phyloP scores from a whole-genome alignment of 176 grass and related monocot genomes.

The Eragrostis nindensis region DNA sequence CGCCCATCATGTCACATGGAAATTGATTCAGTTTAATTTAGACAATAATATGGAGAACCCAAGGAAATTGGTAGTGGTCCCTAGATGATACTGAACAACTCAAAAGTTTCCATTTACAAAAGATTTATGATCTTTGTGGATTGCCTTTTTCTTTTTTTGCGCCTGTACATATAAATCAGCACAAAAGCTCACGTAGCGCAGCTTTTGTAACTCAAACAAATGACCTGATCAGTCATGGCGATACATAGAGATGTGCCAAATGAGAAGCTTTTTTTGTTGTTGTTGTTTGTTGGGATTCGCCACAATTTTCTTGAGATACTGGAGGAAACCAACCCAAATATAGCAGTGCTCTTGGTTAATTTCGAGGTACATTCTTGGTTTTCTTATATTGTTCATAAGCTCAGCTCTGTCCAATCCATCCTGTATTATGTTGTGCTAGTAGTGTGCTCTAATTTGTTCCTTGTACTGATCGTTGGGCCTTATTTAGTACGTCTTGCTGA shows the following conservation, averaged over 20 bases:
- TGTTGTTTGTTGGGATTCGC: neutral
- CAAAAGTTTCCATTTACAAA: no score
- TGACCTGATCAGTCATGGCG: neutral
- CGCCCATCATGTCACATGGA: no score
- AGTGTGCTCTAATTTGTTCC: neutral
- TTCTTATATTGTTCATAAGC: neutral
- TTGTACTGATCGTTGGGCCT: neutral
- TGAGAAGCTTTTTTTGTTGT: neutral
- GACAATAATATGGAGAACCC: no score
- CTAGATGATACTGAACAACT: no score
- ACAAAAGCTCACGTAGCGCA: no score
- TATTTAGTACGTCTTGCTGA: neutral
- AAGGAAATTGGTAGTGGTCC: no score
- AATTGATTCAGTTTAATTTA: no score
- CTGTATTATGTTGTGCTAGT: neutral
- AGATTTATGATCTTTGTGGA: no score
- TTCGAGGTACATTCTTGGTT: neutral
- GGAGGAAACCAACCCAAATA: neutral
- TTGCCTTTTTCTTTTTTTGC: no score
- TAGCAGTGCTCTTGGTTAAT: neutral
- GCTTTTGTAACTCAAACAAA: no score
- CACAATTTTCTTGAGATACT: neutral
- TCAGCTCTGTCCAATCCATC: neutral
- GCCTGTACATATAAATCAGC: no score
- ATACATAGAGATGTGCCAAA: neutral